phyloP scores from a whole-genome alignment of 2,329 filamentous ascomycete species.

The Colletotrichum cereale region DNA sequence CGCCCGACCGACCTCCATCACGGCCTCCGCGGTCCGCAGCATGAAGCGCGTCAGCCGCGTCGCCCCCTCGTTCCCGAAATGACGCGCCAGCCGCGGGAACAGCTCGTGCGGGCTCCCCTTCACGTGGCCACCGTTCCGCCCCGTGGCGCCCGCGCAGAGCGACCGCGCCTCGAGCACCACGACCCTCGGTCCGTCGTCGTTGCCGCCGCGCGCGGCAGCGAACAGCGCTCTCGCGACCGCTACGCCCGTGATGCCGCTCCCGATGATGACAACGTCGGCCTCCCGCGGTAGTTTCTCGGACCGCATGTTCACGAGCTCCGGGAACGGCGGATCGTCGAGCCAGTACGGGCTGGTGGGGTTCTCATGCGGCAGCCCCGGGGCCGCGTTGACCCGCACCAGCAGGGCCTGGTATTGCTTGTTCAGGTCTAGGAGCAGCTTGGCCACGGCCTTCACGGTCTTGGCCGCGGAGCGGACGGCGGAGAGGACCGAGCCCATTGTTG shows the following conservation, averaged over 20 bases:
- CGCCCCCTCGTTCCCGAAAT: constrained; percentile 53
- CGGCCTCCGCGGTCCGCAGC: constrained; percentile 54
- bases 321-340: constrained; percentile 58
- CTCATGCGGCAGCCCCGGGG: constrained; percentile 56
- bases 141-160: constrained; percentile 65
- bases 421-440: constrained; percentile 46
- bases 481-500: constrained; percentile 50
- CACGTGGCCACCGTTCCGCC: constrained; percentile 66
- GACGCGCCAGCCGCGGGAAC: constrained; percentile 50
- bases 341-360: constrained; percentile 61
- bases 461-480: constrained; percentile 45
- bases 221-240: constrained; percentile 50
- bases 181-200: constrained; percentile 45
- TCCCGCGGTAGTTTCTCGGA: constrained; percentile 51
- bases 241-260: constrained; percentile 66
- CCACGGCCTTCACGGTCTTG: constrained; percentile 44
- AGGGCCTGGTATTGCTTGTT: constrained; percentile 47
- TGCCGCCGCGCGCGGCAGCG: constrained; percentile 19
- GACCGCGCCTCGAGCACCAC: constrained; percentile 65
- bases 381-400: constrained; percentile 47
- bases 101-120: constrained; percentile 59
- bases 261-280: constrained; percentile 65
- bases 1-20: constrained; percentile 54
- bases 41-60: constrained; percentile 58
- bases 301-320: constrained; percentile 53